Conservation (phyloP, 495 filamentous ascomycete species). For the Aspergillus biplanus region DNA sequence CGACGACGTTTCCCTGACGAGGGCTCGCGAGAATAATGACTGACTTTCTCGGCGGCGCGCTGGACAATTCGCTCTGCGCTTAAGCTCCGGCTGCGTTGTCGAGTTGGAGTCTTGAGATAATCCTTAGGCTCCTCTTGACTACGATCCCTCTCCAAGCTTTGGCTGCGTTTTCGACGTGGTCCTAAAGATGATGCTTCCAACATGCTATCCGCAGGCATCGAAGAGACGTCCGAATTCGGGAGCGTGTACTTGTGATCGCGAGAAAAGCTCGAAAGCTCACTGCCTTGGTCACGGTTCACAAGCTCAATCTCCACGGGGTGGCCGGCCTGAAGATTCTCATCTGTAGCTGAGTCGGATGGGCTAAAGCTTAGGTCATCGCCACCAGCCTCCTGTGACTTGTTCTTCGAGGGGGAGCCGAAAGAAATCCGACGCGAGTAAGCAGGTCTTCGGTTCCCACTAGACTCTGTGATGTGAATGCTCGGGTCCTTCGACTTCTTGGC, state of each 20-base stretch:
- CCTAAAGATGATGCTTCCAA: constrained; percentile 65
- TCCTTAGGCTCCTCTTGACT: constrained; percentile 50
- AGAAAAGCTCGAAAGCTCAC: constrained; percentile 62
- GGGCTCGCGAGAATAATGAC: constrained; percentile 51
- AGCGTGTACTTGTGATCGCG: constrained; percentile 63
- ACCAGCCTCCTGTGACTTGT: constrained; percentile 50
- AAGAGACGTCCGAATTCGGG: constrained; percentile 81
- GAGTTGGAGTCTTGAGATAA: constrained; percentile 64
- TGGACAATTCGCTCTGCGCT: constrained; percentile 75
- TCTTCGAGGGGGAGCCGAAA: constrained; percentile 57
- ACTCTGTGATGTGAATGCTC: constrained; percentile 83
- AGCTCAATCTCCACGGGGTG: constrained; percentile 88
- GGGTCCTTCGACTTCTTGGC: constrained; percentile 58
- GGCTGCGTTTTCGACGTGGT: constrained; percentile 58
- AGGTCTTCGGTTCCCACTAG: constrained; percentile 65
- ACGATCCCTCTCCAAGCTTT: constrained; percentile 56
- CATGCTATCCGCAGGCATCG: constrained; percentile 89
- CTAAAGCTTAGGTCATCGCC: constrained; percentile 59
- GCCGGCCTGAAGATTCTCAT: constrained; percentile 74
- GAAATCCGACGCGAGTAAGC: constrained; percentile 69
- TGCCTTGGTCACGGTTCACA: constrained; percentile 57
- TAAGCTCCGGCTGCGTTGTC: constrained; percentile 70
- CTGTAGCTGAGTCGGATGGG: constrained; percentile 74
- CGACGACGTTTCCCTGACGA: constrained; percentile 55
- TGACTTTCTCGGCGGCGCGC: constrained; percentile 70